Percentiles rank a stretch among this genome's conserved stretches.
phyloP scores from a whole-genome alignment of 1,284 basidiomycete species.

The Hymenochaete sp. region DNA sequence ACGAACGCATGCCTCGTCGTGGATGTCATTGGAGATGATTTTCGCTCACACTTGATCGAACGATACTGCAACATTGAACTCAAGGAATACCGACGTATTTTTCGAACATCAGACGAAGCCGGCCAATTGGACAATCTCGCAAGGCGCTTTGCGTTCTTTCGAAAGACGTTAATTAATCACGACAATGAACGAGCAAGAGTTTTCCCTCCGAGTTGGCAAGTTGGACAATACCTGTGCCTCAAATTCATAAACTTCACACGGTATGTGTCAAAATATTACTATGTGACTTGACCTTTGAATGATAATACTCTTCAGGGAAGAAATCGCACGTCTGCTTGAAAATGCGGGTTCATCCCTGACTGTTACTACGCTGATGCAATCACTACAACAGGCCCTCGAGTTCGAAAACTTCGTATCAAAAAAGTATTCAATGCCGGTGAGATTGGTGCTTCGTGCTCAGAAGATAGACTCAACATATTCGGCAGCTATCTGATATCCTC shows the following conservation, averaged over 20 bases:
- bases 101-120: constrained; percentile 85
- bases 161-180: constrained; percentile 81
- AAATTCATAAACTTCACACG: constrained; percentile 84
- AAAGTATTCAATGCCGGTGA: constrained; percentile 71
- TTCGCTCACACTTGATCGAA: constrained; percentile 74
- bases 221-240: constrained; percentile 70
- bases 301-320: constrained; percentile 42
- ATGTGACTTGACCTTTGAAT: constrained; percentile 1
- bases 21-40: constrained; percentile 80
- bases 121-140: constrained; percentile 95
- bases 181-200: constrained; percentile 79
- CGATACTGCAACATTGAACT: constrained; percentile 87
- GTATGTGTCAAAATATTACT: constrained; percentile 31
- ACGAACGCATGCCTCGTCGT: constrained; percentile 76
- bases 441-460: constrained; percentile 24
- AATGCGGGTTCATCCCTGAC: constrained; percentile 65
- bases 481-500: constrained; percentile 55
- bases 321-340: constrained; percentile 55
- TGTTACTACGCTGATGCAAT: constrained; percentile 75
- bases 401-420: constrained; percentile 76
- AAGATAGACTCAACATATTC: constrained; percentile 7
- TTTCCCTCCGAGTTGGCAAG: constrained; percentile 79
- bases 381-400: constrained; percentile 76
- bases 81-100: constrained; percentile 95
- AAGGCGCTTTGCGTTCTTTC: constrained; percentile 92